Conservation (phyloP, 2,329 filamentous ascomycete species). For the Paraphoma chrysanthemicola region DNA sequence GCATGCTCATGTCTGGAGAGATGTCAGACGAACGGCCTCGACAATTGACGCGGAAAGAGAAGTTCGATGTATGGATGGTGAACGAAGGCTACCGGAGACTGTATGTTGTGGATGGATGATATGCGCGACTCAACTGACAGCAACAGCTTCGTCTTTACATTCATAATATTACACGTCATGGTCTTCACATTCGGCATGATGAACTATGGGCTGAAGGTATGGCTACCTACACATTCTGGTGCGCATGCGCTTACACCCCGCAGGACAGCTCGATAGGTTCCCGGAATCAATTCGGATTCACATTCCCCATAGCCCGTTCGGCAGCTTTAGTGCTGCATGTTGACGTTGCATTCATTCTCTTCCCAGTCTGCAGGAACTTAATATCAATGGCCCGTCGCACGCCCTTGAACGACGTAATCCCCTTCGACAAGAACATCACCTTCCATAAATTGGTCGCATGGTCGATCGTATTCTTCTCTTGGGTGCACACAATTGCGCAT, state of each 20-base stretch:
- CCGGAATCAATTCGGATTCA: conserved; percentile 74
- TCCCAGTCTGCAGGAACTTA: conserved; percentile 83
- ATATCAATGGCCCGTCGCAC: conserved; percentile 83
- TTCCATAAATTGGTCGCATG: conserved; percentile 86
- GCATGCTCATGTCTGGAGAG: conserved; percentile 83
- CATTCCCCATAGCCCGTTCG: conserved; percentile 77
- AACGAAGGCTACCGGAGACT: conserved; percentile 85
- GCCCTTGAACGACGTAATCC: conserved; percentile 83
- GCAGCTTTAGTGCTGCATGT: conserved; percentile 81
- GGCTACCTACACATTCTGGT: not conserved
- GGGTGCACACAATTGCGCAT: conserved; percentile 84
- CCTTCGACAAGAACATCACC: conserved; percentile 88
- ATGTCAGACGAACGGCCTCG: conserved; percentile 77
- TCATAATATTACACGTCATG: conserved; percentile 75
- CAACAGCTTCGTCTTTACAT: conserved; percentile 75
- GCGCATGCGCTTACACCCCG: conserved; percentile 11
- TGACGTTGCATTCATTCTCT: conserved; percentile 79
- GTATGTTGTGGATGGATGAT: conserved; percentile 57
- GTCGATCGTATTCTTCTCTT: conserved; percentile 89
- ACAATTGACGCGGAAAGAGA: conserved; percentile 72
- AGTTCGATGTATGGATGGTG: conserved; percentile 86
- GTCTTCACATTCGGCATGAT: conserved; percentile 82
- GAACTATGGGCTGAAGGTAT: conserved; percentile 75
- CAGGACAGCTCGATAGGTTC: conserved; percentile 69
- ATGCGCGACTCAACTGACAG: conserved; percentile 32